Conservation (phyloP, 2,329 filamentous ascomycete genomes). For the Penicillium sp. region DNA sequence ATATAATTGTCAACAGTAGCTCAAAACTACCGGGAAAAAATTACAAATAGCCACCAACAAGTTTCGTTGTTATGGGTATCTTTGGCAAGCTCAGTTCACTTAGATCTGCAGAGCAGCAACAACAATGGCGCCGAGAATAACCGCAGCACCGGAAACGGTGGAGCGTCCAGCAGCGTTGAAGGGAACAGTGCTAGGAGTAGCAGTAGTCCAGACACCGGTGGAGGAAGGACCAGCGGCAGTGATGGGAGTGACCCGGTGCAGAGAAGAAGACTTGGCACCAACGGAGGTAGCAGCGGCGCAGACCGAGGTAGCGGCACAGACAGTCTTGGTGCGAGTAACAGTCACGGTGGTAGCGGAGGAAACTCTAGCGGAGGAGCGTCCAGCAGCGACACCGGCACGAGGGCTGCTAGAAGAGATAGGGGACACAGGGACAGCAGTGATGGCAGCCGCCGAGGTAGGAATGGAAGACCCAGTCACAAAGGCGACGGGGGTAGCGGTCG, state of each 20-base stretch:
- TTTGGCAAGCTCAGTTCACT: background rate
- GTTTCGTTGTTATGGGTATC: background rate
- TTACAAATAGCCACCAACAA: background rate
- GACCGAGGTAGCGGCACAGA: background rate
- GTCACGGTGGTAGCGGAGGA: background rate
- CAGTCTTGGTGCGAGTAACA: background rate
- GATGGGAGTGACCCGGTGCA: background rate
- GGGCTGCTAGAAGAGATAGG: background rate
- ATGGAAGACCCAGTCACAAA: background rate
- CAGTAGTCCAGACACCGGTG: background rate
- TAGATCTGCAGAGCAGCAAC: background rate
- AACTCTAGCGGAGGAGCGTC: background rate
- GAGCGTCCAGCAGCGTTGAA: background rate
- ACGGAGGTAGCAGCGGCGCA: background rate
- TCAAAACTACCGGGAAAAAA: background rate
- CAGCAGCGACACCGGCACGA: background rate
- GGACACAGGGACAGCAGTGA: background rate
- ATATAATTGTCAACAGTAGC: background rate
- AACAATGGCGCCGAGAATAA: background rate
- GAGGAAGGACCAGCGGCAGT: background rate
- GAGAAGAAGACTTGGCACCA: background rate
- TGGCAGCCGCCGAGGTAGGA: background rate
- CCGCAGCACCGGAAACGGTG: background rate
- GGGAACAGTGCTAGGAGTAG: background rate
- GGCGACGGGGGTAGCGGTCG: background rate